A percentile compares a stretch with the other conserved stretches of the same genome.
These are phyloP conservation scores for Fusarium robinianum DNA, from an alignment of 2,329 filamentous ascomycete genomes.

Conservation along the genomic window DNA sequence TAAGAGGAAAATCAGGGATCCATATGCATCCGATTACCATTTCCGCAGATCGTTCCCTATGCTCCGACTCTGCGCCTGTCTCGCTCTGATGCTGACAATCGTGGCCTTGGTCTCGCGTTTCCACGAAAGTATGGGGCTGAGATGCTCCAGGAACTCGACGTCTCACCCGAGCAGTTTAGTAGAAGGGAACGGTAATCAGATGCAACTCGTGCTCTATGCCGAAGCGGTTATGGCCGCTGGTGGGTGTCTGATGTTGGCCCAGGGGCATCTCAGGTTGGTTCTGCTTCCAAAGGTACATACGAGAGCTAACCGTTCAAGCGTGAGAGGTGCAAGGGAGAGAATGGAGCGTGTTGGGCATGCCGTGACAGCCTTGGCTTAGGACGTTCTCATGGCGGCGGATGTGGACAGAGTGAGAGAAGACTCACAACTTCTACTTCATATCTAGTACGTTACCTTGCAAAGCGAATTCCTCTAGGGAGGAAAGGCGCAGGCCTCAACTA, in stretches of 20 bases:
- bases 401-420: background rate
- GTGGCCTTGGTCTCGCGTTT: too few species aligned
- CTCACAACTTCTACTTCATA: slow-evolving; percentile 24
- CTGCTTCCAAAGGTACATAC: background rate
- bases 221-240: slow-evolving; percentile 13
- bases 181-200: background rate
- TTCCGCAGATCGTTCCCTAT: background rate
- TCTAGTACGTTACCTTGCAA: slow-evolving; percentile 36
- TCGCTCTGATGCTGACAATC: too few species aligned
- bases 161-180: background rate
- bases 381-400: slow-evolving; percentile 5
- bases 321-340: slow-evolving; percentile 26
- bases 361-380: slow-evolving; percentile 29
- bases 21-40: slow-evolving; percentile 23
- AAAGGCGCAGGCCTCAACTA: too few species aligned
- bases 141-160: too few species aligned
- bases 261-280: slow-evolving; percentile 30
- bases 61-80: slow-evolving; percentile 1
- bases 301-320: slow-evolving; percentile 12
- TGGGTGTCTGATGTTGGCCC: slow-evolving; percentile 24
- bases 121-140: too few species aligned
- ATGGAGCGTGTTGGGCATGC: slow-evolving; percentile 31
- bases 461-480: too few species aligned
- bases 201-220: slow-evolving; percentile 11
- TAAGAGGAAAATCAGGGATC: slow-evolving; percentile 28